phyloP scores from a whole-genome alignment of 2,329 filamentous ascomycete genomes.

The Cryphonectria nitschkei region DNA sequence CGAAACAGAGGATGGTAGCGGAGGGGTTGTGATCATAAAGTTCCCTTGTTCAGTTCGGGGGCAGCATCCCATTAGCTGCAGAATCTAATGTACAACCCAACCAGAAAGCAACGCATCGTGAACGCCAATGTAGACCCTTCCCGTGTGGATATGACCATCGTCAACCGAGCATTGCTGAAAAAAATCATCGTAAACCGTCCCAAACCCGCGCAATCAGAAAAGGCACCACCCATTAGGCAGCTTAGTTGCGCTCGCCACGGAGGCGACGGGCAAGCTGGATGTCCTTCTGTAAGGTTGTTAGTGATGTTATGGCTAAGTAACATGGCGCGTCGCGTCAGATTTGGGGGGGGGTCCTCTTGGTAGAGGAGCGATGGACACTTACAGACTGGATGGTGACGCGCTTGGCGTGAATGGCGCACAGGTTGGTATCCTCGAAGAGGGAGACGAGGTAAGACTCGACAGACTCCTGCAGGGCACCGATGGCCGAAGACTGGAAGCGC shows the following conservation, averaged over 20 bases:
- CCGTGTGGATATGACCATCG: conserved; percentile 41
- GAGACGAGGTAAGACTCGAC: conserved; percentile 99
- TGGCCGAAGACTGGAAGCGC: conserved; percentile 97
- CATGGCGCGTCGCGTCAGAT: neutral
- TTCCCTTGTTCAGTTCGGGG: conserved; percentile 27
- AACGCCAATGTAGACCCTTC: conserved; percentile 48
- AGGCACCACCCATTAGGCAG: conserved; percentile 30
- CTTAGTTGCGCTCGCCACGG: conserved; percentile 88
- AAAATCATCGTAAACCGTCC: conserved; percentile 46
- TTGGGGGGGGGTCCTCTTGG: neutral
- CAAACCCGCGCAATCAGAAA: conserved; percentile 34
- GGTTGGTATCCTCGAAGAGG: conserved; percentile 97
- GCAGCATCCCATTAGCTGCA: conserved; percentile 42
- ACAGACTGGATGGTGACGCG: conserved; percentile 93
- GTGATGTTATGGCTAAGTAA: conserved; percentile 25
- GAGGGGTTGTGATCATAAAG: conserved; percentile 36
- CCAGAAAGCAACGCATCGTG: conserved; percentile 44
- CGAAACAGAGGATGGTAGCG: neutral
- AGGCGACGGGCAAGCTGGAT: conserved; percentile 96
- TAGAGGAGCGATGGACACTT: conserved; percentile 34
- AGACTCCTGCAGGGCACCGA: conserved; percentile 96
- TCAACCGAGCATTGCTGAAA: conserved; percentile 47
- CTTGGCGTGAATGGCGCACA: conserved; percentile 99
- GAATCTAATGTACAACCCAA: conserved; percentile 46
- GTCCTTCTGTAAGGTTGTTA: conserved; percentile 69